A percentile compares a stretch with the other conserved stretches of the same genome.
phyloP scores from a whole-genome alignment of 306 rosid species.

The Pterocarpus santalinus region DNA sequence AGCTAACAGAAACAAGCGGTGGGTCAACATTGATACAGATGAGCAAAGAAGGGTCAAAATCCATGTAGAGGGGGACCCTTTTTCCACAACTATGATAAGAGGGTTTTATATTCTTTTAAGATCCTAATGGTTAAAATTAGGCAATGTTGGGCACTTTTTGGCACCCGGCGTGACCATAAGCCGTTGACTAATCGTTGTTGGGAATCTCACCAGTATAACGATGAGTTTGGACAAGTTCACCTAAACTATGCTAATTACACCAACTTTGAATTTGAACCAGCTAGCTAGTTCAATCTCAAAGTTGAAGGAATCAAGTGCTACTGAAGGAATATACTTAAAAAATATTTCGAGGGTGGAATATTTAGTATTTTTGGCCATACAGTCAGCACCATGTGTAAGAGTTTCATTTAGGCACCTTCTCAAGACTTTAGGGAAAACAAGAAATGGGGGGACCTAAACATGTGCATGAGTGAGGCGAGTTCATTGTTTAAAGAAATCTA shows the following conservation, averaged over 20 bases:
- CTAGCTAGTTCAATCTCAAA: constrained; percentile 34
- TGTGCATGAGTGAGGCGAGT: constrained; percentile 50
- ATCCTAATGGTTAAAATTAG: constrained; percentile 47
- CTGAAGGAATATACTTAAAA: constrained; percentile 48
- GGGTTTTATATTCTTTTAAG: constrained; percentile 41
- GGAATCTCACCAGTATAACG: constrained; percentile 48
- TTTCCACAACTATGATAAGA: constrained; percentile 36
- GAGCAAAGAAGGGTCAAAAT: constrained; percentile 24
- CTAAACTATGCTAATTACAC: background rate
- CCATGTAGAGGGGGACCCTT: constrained; percentile 26
- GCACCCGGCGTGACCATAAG: constrained; percentile 42
- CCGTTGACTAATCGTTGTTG: constrained; percentile 62
- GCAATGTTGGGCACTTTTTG: constrained; percentile 51
- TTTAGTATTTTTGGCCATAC: constrained; percentile 46
- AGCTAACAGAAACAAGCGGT: background rate
- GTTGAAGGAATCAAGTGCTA: constrained; percentile 59
- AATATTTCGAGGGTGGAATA: constrained; percentile 5
- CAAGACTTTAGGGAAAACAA: constrained; percentile 42
- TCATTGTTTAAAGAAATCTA: constrained; percentile 40
- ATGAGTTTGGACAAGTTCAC: constrained; percentile 52
- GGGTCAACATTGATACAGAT: constrained; percentile 37
- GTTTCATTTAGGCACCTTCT: constrained; percentile 42
- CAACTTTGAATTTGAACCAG: constrained; percentile 41
- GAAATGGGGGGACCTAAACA: constrained; percentile 49
- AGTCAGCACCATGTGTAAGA: constrained; percentile 65